These are phyloP conservation scores for Calonectria naviculata DNA, from an alignment of 2,329 filamentous ascomycete species.

Conservation along the genomic window DNA sequence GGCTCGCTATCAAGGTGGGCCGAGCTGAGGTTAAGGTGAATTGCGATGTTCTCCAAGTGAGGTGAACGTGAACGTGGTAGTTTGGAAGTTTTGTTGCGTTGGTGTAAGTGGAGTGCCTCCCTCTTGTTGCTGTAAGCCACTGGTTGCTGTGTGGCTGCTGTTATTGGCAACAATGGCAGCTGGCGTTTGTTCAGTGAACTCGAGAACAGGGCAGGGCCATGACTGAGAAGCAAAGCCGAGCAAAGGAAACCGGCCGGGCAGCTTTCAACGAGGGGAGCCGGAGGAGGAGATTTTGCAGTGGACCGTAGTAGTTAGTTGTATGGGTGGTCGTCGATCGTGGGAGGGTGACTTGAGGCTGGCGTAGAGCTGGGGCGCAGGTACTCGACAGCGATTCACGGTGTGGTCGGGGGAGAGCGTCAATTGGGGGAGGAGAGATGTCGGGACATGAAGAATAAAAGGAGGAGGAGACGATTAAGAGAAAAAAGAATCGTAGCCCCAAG, in stretches of 20 bases:
- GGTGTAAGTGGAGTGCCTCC: constrained; percentile 18
- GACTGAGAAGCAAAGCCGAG: constrained; percentile 31
- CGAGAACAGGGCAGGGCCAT: constrained; percentile 36
- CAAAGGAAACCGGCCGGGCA: constrained; percentile 22
- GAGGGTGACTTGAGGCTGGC: constrained; percentile 22
- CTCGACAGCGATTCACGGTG: constrained; percentile 14
- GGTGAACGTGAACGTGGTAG: neutral
- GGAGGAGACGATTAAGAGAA: constrained; percentile 24
- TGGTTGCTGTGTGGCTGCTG: constrained; percentile 12
- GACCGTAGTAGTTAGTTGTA: constrained; percentile 9
- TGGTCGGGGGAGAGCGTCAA: constrained; percentile 8
- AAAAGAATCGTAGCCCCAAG: constrained; percentile 35
- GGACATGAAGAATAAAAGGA: constrained; percentile 20
- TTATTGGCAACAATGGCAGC: constrained; percentile 27
- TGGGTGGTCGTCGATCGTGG: constrained; percentile 4
- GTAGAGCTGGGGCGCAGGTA: constrained; percentile 6
- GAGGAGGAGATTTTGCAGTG: constrained; percentile 14
- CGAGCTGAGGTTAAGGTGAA: neutral
- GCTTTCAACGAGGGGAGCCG: constrained; percentile 25
- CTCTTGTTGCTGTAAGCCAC: constrained; percentile 19
- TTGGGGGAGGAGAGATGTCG: constrained; percentile 13
- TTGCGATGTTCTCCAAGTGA: neutral
- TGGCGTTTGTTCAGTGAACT: constrained; percentile 31
- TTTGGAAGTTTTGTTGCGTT: neutral
- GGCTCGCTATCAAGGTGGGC: neutral